A percentile compares a stretch with the other conserved stretches of the same genome.
Conservation (phyloP, 2,329 filamentous ascomycete species). For the Emmonsia crescens region DNA sequence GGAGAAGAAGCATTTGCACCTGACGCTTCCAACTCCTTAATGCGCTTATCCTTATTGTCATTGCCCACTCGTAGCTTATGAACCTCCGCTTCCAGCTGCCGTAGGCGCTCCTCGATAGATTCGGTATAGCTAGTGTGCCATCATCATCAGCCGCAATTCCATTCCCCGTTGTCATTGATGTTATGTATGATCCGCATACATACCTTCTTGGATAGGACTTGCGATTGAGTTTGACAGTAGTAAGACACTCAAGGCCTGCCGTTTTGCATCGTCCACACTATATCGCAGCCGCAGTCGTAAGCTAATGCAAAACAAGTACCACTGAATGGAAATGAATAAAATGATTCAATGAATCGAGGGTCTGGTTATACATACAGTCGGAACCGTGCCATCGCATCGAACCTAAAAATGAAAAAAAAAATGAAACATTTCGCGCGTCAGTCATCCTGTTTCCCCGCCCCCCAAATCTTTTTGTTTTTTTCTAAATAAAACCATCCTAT, state of each 20-base stretch:
- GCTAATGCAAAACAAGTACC: neutral
- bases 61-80: slow-evolving; percentile 8
- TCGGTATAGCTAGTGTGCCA: slow-evolving; percentile 8
- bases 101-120: slow-evolving; percentile 11
- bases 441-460: neutral
- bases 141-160: neutral
- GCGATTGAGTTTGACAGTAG: slow-evolving; percentile 10
- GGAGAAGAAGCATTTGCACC: neutral
- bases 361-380: slow-evolving; percentile 5
- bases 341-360: neutral
- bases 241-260: slow-evolving; percentile 10
- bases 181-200: neutral
- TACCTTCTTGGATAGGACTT: slow-evolving; percentile 11
- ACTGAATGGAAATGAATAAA: neutral
- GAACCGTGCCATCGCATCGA: slow-evolving; percentile 10
- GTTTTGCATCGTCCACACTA: slow-evolving; percentile 9
- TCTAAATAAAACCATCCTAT: too few relatives aligned
- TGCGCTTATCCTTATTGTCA: slow-evolving; percentile 8
- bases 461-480: too few relatives aligned
- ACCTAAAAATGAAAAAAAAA: neutral
- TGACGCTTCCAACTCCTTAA: slow-evolving; percentile 8
- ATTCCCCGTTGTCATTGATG: neutral
- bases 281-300: neutral
- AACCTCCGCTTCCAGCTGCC: slow-evolving; percentile 10
- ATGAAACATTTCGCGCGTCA: neutral